Evolutionary conservation across 2,329 filamentous ascomycete species (phyloP), one percentile per base, ranked within the genome.

Genomic region (Scedosporium dehoogii): DNA sequence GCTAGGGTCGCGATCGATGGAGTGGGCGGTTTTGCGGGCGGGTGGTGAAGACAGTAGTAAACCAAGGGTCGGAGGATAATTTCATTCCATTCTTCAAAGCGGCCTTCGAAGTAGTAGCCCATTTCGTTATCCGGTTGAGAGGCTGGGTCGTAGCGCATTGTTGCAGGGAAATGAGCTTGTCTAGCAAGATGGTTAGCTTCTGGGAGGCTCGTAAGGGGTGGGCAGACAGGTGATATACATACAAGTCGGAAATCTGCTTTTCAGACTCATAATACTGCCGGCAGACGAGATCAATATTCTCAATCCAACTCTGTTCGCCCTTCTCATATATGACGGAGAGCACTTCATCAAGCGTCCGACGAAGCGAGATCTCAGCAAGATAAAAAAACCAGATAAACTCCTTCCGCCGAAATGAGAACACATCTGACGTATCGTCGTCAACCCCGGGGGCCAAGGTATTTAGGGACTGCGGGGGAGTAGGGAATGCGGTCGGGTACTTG

Each of bases 371-470:
- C 25, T 68, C 64, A 1, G 67, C 65, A 0, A 68, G 53, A 48
- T 68, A 68, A 38, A 63, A 68, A 41, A 63, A 68, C 68, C 68
- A 69, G 1, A 66, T 63, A 23, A 62, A 60, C 23, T 68, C 64
- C 27, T 66, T 60, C 1, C 44, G 59, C 25, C 59, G 59, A 14
- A 25, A 44, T 25, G 59, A 61, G 14, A 61, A 61, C 59, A 61
- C 25, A 29, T 53, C 59, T 44, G 59, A 33, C 42, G 55, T 16
- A 51, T 61, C 59, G 25, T 16, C 16, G 27, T 61, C 59, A 48
- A 55, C 58, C 2, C 18, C 12, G 29, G 58, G 33, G 21, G 33
- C 16, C 41, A 59, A 16, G 29, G 42, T 23, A 18, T 61, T 61
- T 14, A 61, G 23, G 25, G 59, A 53, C 7, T 61, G 44, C 12